phyloP scores from a whole-genome alignment of 805 yeast genomes.

The Zygosaccharomyces lentus region DNA sequence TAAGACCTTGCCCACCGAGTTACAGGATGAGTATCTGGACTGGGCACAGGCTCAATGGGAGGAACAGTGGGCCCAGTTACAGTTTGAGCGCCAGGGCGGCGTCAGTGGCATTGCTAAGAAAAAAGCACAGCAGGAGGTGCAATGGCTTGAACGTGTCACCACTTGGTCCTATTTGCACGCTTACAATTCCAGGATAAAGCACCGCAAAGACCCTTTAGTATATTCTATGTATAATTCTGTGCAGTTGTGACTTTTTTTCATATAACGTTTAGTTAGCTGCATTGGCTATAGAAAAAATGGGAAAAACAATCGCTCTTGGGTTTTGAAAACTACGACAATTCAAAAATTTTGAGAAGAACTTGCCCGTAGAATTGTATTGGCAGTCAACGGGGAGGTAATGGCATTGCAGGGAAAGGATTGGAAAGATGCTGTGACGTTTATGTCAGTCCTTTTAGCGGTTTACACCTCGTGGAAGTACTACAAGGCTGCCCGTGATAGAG shows the following conservation, averaged over 20 bases:
- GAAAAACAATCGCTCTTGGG: neutral
- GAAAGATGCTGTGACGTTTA: conserved; percentile 11
- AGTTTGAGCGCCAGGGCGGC: conserved; percentile 16
- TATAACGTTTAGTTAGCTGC: neutral
- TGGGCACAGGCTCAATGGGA: conserved; percentile 18
- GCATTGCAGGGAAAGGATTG: conserved; percentile 2
- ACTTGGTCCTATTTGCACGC: conserved; percentile 19
- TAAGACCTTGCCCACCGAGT: conserved; percentile 4
- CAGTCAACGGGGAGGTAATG: neutral
- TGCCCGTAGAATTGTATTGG: neutral
- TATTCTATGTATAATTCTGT: neutral
- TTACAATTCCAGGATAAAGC: conserved; percentile 9
- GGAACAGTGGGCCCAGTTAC: conserved; percentile 11
- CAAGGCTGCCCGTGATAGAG: conserved; percentile 3
- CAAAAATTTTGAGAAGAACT: neutral
- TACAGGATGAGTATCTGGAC: conserved; percentile 14
- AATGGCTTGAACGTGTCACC: conserved; percentile 12
- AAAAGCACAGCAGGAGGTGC: conserved; percentile 8
- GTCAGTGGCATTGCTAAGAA: conserved; percentile 11
- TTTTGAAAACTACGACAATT: no score
- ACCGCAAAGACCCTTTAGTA: neutral
- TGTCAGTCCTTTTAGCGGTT: conserved; percentile 10
- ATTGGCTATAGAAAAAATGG: neutral
- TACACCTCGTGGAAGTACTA: conserved; percentile 13
- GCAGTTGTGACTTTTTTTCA: neutral